phyloP scores from a whole-genome alignment of 2,329 filamentous ascomycete genomes.

The Graphiopsis chlorocephala region DNA sequence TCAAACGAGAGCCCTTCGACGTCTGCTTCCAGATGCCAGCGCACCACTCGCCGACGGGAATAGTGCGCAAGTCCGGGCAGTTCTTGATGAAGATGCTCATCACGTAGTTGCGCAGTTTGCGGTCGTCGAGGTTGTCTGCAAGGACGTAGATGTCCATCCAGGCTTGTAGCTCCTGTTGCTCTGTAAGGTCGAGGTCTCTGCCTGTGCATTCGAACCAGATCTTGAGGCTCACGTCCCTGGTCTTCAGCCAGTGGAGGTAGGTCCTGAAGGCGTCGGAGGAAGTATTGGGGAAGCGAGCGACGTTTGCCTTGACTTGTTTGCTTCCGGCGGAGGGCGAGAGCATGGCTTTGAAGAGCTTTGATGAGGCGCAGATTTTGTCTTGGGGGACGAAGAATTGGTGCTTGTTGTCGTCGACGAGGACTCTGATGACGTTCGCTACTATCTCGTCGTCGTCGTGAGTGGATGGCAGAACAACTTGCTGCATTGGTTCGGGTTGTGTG shows the following conservation, averaged over 20 bases:
- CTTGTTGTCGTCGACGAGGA: conserved; percentile 15
- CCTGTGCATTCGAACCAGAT: background rate
- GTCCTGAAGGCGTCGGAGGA: background rate
- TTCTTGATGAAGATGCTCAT: background rate
- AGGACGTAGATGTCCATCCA: background rate
- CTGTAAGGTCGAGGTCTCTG: background rate
- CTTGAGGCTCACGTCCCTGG: background rate
- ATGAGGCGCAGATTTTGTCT: conserved; percentile 15
- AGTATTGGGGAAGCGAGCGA: conserved; percentile 2
- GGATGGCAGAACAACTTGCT: background rate
- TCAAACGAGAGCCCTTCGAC: background rate
- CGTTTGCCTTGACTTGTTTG: background rate
- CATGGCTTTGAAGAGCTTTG: conserved; percentile 19
- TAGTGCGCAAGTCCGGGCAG: background rate
- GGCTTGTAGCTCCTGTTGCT: background rate
- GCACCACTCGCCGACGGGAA: background rate
- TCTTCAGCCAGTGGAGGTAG: background rate
- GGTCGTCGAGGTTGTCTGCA: background rate
- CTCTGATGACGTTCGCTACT: conserved; percentile 1
- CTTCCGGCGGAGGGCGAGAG: background rate
- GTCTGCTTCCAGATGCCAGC: background rate
- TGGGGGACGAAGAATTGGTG: conserved; percentile 18
- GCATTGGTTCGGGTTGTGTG: background rate
- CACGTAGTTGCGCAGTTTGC: background rate
- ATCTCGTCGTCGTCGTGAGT: background rate